Percentiles rank a stretch among this genome's conserved stretches.
phyloP scores from a whole-genome alignment of 1,284 basidiomycete species.

The Rugosomyces carneus region DNA sequence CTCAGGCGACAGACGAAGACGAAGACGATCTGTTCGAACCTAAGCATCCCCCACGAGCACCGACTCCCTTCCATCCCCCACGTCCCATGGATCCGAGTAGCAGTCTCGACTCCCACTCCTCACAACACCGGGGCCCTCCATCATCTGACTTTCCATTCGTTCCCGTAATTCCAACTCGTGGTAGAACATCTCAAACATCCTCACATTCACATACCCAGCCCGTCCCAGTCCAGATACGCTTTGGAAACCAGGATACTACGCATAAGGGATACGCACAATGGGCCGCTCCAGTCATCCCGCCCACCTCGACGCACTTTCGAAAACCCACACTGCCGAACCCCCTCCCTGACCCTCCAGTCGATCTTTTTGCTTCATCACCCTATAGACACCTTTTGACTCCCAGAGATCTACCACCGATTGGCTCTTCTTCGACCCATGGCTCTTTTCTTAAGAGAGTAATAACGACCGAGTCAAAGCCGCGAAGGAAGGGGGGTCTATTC shows the following conservation, averaged over 20 bases:
- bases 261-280: too few species aligned
- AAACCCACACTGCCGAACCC: background rate
- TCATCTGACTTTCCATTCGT: too few species aligned
- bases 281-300: background rate
- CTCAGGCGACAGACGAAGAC: background rate
- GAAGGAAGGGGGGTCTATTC: constrained; percentile 23
- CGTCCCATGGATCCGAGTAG: constrained; percentile 5
- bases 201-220: too few species aligned
- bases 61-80: constrained; percentile 8
- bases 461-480: constrained; percentile 6
- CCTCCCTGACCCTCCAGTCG: constrained; percentile 4
- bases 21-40: background rate
- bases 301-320: background rate
- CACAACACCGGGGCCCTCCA: background rate
- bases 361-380: constrained; percentile 2
- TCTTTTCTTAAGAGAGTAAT: constrained; percentile 1
- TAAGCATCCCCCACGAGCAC: constrained; percentile 1
- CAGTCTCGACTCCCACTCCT: background rate
- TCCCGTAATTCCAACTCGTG: too few species aligned
- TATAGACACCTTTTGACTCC: constrained; percentile 5
- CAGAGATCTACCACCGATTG: constrained; percentile 2
- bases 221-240: too few species aligned
- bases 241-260: too few species aligned
- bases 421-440: background rate
- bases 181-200: too few species aligned